Base-by-base conservation (phyloP, 2,329 filamentous ascomycete genomes). In the Microdochium paspali region DNA sequence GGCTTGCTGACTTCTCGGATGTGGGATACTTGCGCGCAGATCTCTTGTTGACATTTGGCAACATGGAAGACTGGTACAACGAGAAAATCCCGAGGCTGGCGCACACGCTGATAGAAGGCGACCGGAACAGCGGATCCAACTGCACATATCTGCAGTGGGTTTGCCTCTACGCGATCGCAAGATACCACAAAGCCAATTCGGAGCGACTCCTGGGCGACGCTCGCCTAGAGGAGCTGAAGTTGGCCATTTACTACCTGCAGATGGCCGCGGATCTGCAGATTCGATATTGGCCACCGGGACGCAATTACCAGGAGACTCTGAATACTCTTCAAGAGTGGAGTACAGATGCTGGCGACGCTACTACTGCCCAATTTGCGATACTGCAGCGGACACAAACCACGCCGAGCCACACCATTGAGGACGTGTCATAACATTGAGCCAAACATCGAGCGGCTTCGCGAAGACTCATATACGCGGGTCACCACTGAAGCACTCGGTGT, bases 281-380 rank as follows among this genome's bases (percentile, higher is more conserved):
- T 12, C 46, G 52, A 13, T 49, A 55, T 15, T 59, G 57, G 57
- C 48, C 49, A n/a, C 47, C 49, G 1, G 57, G 55, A 6, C 57
- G 58, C 49, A 59, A 60, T 23, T 60, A 59, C 45, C 56, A 56
- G 40, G 57, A 59, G 47, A 56, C 56, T 2, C n/a, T 58, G 15
- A 51, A 49, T 21, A 49, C 56, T 20, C 54, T 60, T 31, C 55
- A 57, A 47, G 26, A 39, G 10, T 60, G 58, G 58, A 53, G 57
- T 31, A 51, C 43, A 21, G 57, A 60, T 44, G 57, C 55, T 5
- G 52, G 53, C 26, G 53, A 60, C 43, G 28, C 53, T 15, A 44
- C 47, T 30, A 51, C 53, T 39, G 58, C 58, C 10, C 50, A 56
- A 15, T 39, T 44, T 12, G 53, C 50, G 10, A 51, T 52, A 26